These are phyloP conservation scores for Citrus sp. DNA, from an alignment of 345 rosid species.

Conservation along the genomic window DNA sequence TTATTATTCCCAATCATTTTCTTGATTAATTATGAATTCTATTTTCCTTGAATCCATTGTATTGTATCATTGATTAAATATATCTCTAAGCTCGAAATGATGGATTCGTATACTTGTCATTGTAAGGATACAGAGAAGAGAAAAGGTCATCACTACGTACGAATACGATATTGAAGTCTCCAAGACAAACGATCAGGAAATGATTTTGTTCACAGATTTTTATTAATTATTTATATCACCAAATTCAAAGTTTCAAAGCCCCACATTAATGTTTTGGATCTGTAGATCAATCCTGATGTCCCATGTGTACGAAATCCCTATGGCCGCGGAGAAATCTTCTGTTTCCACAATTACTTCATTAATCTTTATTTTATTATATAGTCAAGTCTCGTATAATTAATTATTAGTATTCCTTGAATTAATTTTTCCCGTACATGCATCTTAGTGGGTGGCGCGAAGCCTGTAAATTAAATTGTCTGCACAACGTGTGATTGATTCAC, in stretches of 20 bases:
- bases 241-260: no score
- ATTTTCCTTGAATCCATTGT: no score
- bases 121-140: no score
- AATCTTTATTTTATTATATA: neutral
- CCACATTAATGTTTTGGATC: neutral
- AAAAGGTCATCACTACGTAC: no score
- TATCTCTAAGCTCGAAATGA: no score
- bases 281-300: neutral
- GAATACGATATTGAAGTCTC: neutral
- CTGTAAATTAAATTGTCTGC: neutral
- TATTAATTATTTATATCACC: neutral
- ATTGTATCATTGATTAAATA: no score
- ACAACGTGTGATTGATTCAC: neutral
- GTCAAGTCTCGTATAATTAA: neutral
- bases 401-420: neutral
- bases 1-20: no score
- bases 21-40: no score
- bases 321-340: constrained; percentile 19
- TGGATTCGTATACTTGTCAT: no score
- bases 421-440: constrained; percentile 1
- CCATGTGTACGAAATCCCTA: constrained; percentile 32
- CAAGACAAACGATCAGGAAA: neutral
- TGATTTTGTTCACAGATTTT: neutral
- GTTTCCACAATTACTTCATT: neutral
- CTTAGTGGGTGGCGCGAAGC: neutral